Evolutionary conservation across 306 rosid species (phyloP).

Genomic region (Cicer cuneatum): DNA sequence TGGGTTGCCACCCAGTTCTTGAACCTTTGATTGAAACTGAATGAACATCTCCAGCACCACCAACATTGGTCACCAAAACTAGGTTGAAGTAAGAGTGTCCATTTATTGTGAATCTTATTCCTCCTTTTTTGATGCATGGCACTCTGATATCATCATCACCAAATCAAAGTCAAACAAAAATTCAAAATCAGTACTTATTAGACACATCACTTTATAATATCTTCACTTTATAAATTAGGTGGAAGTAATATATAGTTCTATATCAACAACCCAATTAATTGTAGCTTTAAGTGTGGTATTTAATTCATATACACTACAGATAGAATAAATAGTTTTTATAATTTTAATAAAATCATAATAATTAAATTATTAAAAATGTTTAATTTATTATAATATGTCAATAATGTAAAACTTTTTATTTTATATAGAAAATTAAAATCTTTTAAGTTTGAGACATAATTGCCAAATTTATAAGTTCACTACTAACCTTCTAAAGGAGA

Average conservation of each 20-base stretch:
- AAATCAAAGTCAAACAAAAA: neutral
- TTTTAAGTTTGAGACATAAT: conserved; percentile 9
- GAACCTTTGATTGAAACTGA: conserved; percentile 87
- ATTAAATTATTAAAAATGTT: no score
- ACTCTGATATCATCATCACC: conserved; percentile 59
- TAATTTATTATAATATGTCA: no score
- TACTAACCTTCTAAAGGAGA: conserved; percentile 75
- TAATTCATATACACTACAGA: no score
- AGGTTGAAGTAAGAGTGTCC: conserved; percentile 96
- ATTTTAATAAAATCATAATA: no score
- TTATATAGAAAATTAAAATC: no score
- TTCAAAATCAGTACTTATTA: conserved; percentile 9
- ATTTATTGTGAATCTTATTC: conserved; percentile 87
- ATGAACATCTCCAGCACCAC: conserved; percentile 84
- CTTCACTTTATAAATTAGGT: conserved; percentile 30
- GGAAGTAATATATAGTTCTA: neutral
- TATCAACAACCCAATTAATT: conserved; percentile 1
- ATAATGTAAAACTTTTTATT: no score
- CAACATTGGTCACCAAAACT: conserved; percentile 86
- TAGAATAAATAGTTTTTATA: no score
- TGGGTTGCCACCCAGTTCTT: conserved; percentile 73
- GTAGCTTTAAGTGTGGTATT: neutral
- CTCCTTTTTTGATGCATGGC: conserved; percentile 83
- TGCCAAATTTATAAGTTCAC: neutral
- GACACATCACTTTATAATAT: neutral